These are phyloP conservation scores for Mycena floridula DNA, from an alignment of 768 basidiomycete species.

Conservation along the genomic window DNA sequence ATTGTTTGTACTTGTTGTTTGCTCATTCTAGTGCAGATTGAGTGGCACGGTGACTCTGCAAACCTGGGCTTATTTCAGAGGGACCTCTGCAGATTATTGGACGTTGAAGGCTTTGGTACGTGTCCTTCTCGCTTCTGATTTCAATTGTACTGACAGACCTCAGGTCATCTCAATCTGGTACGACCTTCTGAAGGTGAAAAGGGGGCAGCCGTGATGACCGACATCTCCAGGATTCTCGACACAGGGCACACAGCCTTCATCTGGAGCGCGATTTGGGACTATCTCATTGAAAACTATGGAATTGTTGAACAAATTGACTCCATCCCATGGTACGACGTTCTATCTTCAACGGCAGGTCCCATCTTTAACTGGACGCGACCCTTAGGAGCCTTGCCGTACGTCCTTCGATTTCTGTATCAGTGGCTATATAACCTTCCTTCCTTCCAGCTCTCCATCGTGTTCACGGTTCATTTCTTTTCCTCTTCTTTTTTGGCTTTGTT, in stretches of 20 bases:
- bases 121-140: not conserved
- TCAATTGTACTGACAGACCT: not conserved
- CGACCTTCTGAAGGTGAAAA: not conserved
- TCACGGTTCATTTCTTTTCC: not conserved
- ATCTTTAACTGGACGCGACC: not conserved
- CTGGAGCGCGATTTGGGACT: conserved; percentile 33
- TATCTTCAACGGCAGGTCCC: not conserved
- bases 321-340: conserved; percentile 27
- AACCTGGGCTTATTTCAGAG: conserved; percentile 26
- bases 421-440: too few species aligned
- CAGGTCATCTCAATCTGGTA: conserved; percentile 30
- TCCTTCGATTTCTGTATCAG: too few species aligned
- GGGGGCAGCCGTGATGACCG: conserved; percentile 4
- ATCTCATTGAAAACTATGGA: conserved; percentile 28
- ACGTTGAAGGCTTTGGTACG: conserved; percentile 24
- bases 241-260: conserved; percentile 30
- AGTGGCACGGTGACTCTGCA: conserved; percentile 31
- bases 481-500: not conserved
- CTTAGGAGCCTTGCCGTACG: not conserved
- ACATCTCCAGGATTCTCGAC: conserved; percentile 27
- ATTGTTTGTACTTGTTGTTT: too few species aligned
- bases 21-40: conserved; percentile 10
- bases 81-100: conserved; percentile 22
- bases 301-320: conserved; percentile 16
- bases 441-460: not conserved